phyloP scores from a whole-genome alignment of 2,329 filamentous ascomycete genomes.

The Trichoderma koningii region DNA sequence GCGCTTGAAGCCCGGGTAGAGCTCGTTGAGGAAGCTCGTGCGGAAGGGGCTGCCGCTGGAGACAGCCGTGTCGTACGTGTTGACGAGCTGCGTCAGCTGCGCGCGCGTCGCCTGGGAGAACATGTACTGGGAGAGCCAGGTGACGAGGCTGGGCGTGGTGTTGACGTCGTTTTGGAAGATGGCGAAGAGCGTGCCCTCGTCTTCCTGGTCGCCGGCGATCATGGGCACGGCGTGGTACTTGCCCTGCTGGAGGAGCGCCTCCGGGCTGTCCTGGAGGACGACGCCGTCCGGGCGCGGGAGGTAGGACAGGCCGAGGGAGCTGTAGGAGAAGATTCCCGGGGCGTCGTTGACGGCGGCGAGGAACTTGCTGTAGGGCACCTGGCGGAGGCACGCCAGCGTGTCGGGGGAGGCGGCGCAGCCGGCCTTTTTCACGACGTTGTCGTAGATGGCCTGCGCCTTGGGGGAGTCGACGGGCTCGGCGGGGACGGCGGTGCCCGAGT shows the following conservation, averaged over 20 bases:
- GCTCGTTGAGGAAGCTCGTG: conserved; percentile 67
- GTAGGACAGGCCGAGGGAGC: conserved; percentile 70
- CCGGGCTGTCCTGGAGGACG: conserved; percentile 63
- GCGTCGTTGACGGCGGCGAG: conserved; percentile 70
- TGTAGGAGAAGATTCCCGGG: conserved; percentile 67
- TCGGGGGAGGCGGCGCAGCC: conserved; percentile 62
- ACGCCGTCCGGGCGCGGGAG: conserved; percentile 72
- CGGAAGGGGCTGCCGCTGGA: conserved; percentile 70
- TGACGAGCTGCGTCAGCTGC: conserved; percentile 59
- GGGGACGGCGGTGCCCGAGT: conserved; percentile 66
- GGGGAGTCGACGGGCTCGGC: conserved; percentile 64
- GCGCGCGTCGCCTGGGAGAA: conserved; percentile 58
- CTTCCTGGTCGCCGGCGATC: conserved; percentile 73
- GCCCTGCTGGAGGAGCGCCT: conserved; percentile 55
- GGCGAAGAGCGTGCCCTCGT: conserved; percentile 75
- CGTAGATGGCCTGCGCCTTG: conserved; percentile 67
- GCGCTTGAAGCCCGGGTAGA: conserved; percentile 77
- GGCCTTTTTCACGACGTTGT: conserved; percentile 59
- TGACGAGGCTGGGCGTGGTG: conserved; percentile 57
- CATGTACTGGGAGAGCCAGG: conserved; percentile 62
- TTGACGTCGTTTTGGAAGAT: conserved; percentile 70
- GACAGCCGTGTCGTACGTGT: conserved; percentile 60
- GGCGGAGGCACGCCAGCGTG: conserved; percentile 67
- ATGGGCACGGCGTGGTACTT: conserved; percentile 53
- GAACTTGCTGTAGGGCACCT: conserved; percentile 59